Evolutionary conservation across 352 stramenopile genomes (phyloP).

Genomic region (Pythium rhizo-oryzae): DNA sequence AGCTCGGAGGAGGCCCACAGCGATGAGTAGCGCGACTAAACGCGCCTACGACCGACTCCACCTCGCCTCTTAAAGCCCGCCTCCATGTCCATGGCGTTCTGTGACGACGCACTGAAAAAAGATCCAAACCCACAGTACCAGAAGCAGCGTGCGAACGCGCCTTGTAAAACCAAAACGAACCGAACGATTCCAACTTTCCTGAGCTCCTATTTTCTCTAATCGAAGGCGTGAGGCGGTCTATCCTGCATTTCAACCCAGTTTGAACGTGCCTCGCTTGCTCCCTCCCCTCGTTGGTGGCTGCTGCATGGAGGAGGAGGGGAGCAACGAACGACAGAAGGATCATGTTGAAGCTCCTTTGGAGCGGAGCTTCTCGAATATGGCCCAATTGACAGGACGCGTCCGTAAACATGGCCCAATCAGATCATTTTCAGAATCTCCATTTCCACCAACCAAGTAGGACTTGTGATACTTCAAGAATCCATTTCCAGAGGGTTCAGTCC

Average conservation of each 20-base stretch:
- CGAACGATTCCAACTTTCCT: not conserved
- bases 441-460: constrained; percentile 8
- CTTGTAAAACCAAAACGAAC: not conserved
- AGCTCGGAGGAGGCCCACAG: constrained; percentile 29
- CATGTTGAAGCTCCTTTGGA: constrained; percentile 36
- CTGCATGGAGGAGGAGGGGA: too few relatives aligned
- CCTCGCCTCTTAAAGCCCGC: not conserved
- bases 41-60: not conserved
- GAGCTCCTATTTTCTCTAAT: not conserved
- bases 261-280: too few relatives aligned
- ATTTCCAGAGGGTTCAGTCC: constrained; percentile 11
- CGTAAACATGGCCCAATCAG: constrained; percentile 27
- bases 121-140: not conserved
- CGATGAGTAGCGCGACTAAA: constrained; percentile 4
- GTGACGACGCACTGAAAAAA: too few relatives aligned
- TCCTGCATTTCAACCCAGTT: too few relatives aligned
- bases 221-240: not conserved
- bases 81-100: not conserved
- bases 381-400: constrained; percentile 16
- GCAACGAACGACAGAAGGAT: not conserved
- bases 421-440: not conserved
- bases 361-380: constrained; percentile 1
- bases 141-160: too few relatives aligned
- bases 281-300: too few relatives aligned
- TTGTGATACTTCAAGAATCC: constrained; percentile 22